Evolutionary conservation across 106 monocot genomes (phyloP).

Genomic region (Allium fistulosum): DNA sequence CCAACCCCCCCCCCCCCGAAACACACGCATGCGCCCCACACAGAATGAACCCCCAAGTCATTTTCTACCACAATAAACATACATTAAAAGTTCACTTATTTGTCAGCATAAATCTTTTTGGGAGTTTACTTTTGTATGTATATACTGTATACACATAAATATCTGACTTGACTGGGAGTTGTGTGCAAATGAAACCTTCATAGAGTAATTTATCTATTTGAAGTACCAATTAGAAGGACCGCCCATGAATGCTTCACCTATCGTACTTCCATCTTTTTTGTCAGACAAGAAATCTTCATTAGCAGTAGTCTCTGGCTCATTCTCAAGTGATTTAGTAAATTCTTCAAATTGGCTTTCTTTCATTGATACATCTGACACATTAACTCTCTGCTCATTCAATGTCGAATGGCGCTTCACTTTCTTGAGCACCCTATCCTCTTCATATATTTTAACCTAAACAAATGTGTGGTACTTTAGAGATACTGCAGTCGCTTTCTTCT

Average conservation of each 20-base stretch:
- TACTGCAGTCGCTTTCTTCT: not conserved
- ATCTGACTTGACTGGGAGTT: too few relatives aligned
- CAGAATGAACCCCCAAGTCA: too few relatives aligned
- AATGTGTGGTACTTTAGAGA: not conserved
- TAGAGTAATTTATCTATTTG: too few relatives aligned
- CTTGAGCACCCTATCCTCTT: constrained; percentile 11
- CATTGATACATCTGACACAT: constrained; percentile 8
- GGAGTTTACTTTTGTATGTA: too few relatives aligned
- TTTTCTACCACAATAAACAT: too few relatives aligned
- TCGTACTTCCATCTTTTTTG: constrained; percentile 5
- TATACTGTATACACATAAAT: too few relatives aligned
- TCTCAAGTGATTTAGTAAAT: not conserved
- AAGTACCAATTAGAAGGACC: constrained; percentile 10
- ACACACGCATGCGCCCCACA: too few relatives aligned
- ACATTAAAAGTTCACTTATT: too few relatives aligned
- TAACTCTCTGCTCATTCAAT: constrained; percentile 6
- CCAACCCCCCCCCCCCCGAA: too few relatives aligned
- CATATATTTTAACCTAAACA: constrained; percentile 24
- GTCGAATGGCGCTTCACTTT: constrained; percentile 12
- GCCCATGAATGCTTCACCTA: constrained; percentile 12
- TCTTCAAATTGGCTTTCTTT: constrained; percentile 5
- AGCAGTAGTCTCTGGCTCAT: not conserved
- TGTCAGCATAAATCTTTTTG: too few relatives aligned
- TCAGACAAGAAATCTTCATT: constrained; percentile 2
- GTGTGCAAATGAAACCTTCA: too few relatives aligned